Conservation (phyloP, 2,329 filamentous ascomycete species). For the Aaosphaeria arxii region DNA sequence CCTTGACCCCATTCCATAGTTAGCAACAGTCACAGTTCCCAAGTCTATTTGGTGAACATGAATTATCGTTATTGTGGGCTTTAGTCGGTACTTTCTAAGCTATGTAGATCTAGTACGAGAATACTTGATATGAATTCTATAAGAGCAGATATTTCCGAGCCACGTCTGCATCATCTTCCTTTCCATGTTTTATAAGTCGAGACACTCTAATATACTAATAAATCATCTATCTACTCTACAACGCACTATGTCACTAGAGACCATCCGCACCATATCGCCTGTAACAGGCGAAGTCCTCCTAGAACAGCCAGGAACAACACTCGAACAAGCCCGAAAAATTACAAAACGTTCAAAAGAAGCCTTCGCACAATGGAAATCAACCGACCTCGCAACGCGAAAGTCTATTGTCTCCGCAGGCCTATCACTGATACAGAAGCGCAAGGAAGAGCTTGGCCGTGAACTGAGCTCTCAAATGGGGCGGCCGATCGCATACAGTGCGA, state of each 20-base stretch:
- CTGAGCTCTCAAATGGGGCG: constrained; percentile 94
- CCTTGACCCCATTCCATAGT: too few species aligned
- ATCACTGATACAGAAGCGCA: constrained; percentile 63
- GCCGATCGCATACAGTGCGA: constrained; percentile 81
- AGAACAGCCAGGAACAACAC: constrained; percentile 71
- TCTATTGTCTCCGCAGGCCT: constrained; percentile 79
- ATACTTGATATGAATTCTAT: too few species aligned
- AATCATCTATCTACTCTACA: too few species aligned
- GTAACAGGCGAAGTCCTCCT: constrained; percentile 81
- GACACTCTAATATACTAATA: too few species aligned
- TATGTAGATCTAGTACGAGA: too few species aligned
- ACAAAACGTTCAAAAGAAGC: constrained; percentile 69
- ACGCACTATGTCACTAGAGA: constrained; percentile 51
- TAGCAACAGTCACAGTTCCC: too few species aligned
- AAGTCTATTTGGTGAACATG: too few species aligned
- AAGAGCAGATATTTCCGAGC: too few species aligned
- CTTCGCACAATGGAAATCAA: constrained; percentile 74
- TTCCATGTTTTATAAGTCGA: too few species aligned
- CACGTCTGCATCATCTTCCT: too few species aligned
- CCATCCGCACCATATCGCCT: constrained; percentile 79
- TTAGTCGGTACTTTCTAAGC: too few species aligned
- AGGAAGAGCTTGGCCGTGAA: constrained; percentile 79
- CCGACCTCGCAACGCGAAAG: constrained; percentile 71
- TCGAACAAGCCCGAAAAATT: constrained; percentile 67
- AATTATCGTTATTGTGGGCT: too few species aligned